phyloP scores from a whole-genome alignment of 2,329 filamentous ascomycete genomes.

The Pyricularia grisea region DNA sequence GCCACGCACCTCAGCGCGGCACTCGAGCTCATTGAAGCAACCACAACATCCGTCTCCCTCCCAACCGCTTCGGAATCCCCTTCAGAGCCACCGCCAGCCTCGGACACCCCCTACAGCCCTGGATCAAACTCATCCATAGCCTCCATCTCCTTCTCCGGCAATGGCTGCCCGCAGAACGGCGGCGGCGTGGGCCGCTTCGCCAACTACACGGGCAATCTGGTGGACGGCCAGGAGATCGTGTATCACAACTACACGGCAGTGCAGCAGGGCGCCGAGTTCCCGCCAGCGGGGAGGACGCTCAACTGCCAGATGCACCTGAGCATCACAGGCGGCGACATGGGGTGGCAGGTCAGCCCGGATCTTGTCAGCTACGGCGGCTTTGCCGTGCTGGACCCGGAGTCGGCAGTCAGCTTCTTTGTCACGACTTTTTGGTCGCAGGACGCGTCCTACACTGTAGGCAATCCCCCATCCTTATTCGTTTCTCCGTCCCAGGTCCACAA shows the following conservation, averaged over 20 bases:
- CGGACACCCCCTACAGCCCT: neutral
- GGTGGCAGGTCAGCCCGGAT: slow-evolving; percentile 35
- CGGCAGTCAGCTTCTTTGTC: slow-evolving; percentile 33
- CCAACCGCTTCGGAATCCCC: neutral
- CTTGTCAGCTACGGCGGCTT: slow-evolving; percentile 39
- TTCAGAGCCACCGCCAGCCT: neutral
- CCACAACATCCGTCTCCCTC: neutral
- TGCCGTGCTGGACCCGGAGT: slow-evolving; percentile 31
- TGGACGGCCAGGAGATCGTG: neutral
- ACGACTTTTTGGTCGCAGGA: slow-evolving; percentile 39
- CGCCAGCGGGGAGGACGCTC: slow-evolving; percentile 27
- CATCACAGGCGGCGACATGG: slow-evolving; percentile 31
- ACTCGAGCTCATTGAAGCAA: neutral
- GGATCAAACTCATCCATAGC: neutral
- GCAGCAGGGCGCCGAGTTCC: slow-evolving; percentile 19
- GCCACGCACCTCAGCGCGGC: neutral
- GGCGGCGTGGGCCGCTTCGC: neutral
- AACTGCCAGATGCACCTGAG: slow-evolving; percentile 37
- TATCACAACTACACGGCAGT: slow-evolving; percentile 2
- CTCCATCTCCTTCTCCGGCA: slow-evolving; percentile 25
- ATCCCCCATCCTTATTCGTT: neutral
- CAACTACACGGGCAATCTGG: neutral
- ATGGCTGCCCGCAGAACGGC: slow-evolving; percentile 28
- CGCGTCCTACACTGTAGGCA: slow-evolving; percentile 25
- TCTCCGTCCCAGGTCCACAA: neutral